Conservation (phyloP, 129 eudicot genomes). For the Flaveria linearis region DNA sequence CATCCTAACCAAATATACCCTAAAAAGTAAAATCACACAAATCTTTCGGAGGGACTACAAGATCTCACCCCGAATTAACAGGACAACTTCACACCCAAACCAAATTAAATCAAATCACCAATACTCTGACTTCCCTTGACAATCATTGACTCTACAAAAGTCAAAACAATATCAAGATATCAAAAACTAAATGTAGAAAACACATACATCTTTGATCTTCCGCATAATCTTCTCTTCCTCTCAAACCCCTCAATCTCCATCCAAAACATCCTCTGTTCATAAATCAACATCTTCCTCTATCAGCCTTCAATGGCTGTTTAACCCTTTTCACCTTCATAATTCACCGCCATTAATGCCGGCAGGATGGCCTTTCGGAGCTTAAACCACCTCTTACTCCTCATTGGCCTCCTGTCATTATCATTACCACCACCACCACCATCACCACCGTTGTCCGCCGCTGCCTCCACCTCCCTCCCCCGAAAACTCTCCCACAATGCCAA, state of each 20-base stretch:
- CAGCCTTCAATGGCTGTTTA: constrained; percentile 58
- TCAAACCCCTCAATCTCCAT: constrained; percentile 36
- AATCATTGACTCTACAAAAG: too few species aligned
- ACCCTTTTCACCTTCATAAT: constrained; percentile 10
- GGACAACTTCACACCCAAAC: too few species aligned
- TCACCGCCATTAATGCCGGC: constrained; percentile 37
- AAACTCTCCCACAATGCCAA: constrained; percentile 37
- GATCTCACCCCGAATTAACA: too few species aligned
- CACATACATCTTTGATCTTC: constrained; percentile 25
- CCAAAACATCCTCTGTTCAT: constrained; percentile 22
- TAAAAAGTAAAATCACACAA: too few species aligned
- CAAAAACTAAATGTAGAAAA: too few species aligned
- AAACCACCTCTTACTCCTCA: constrained; percentile 39
- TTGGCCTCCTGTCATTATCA: constrained; percentile 72
- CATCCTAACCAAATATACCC: too few species aligned
- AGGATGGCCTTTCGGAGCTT: constrained; percentile 73
- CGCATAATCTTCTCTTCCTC: constrained; percentile 51
- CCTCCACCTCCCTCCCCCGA: constrained; percentile 39
- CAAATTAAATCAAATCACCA: too few species aligned
- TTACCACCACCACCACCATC: constrained; percentile 19
- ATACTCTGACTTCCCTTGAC: too few species aligned
- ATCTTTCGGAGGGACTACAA: too few species aligned
- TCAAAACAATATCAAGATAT: too few species aligned
- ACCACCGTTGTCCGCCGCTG: too few species aligned
- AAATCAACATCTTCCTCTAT: constrained; percentile 31